Conservation (phyloP, 257 asterid genomes). For the Nicotiana tabacum region DNA sequence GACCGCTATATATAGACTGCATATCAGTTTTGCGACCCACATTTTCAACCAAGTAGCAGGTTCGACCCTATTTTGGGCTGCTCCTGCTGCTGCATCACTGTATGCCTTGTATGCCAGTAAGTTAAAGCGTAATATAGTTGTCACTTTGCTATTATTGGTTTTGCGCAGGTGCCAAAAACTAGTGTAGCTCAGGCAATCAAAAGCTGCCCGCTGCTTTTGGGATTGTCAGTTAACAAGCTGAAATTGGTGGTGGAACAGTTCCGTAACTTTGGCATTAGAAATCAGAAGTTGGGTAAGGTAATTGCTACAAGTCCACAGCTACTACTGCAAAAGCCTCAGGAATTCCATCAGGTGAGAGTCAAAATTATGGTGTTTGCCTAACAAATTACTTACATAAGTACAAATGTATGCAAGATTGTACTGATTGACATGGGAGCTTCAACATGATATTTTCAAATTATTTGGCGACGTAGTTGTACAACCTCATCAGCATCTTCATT, state of each 20-base stretch:
- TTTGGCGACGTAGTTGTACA: not conserved
- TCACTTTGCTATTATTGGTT: not conserved
- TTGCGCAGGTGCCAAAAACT: constrained; percentile 59
- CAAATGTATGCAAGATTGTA: not conserved
- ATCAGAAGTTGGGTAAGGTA: constrained; percentile 67
- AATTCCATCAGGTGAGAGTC: constrained; percentile 62
- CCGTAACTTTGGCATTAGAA: constrained; percentile 37
- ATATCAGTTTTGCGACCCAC: not conserved
- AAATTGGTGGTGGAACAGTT: constrained; percentile 57
- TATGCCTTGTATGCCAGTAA: not conserved
- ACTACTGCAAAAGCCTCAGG: constrained; percentile 71
- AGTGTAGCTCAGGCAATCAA: constrained; percentile 50
- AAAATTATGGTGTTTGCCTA: not conserved
- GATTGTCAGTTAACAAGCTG: constrained; percentile 67
- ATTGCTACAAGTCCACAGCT: constrained; percentile 81
- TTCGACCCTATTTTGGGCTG: too few relatives aligned
- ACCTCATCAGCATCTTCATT: constrained; percentile 7
- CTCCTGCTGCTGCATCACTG: not conserved
- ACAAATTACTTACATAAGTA: not conserved
- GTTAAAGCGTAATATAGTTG: not conserved
- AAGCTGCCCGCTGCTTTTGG: constrained; percentile 76
- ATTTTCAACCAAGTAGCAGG: not conserved
- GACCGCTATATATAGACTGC: not conserved
- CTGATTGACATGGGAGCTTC: not conserved
- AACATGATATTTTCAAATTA: not conserved